These are phyloP conservation scores for Entomortierella chlamydospora DNA, from an alignment of 192 early-diverging fungal species.

Conservation along the genomic window DNA sequence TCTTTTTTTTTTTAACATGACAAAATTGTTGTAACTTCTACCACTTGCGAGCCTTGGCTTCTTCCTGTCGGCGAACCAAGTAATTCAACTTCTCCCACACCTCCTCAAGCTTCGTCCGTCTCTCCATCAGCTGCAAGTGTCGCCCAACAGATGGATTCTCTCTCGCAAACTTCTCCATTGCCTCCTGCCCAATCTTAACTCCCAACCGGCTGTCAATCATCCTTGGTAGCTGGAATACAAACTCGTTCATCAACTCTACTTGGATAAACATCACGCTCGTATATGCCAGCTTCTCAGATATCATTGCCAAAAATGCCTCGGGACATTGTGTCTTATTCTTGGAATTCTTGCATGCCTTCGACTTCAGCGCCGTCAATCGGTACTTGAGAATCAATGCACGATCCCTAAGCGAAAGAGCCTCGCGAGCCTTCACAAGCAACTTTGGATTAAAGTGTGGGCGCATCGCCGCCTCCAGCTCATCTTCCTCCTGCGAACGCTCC, in stretches of 20 bases:
- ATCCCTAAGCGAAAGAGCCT: slow-evolving; percentile 83
- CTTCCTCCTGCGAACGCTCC: slow-evolving; percentile 36
- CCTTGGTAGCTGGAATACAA: slow-evolving; percentile 97
- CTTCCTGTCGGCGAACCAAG: slow-evolving; percentile 64
- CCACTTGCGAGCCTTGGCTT: slow-evolving; percentile 57
- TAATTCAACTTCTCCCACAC: slow-evolving; percentile 80
- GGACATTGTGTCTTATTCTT: slow-evolving; percentile 94
- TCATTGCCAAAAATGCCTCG: slow-evolving; percentile 90
- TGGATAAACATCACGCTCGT: slow-evolving; percentile 98
- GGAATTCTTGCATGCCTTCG: slow-evolving; percentile 81
- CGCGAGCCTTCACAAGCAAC: slow-evolving; percentile 81
- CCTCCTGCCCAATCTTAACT: slow-evolving; percentile 82
- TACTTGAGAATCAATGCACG: slow-evolving; percentile 81
- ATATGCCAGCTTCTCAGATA: slow-evolving; percentile 95
- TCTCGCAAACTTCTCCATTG: slow-evolving; percentile 89
- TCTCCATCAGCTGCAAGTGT: slow-evolving; percentile 90
- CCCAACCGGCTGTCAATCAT: slow-evolving; percentile 94
- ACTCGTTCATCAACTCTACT: slow-evolving; percentile 97
- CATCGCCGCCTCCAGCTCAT: slow-evolving; percentile 63
- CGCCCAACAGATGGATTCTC: slow-evolving; percentile 88
- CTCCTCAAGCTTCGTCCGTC: slow-evolving; percentile 84
- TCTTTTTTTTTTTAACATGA: neutral
- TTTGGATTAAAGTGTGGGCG: slow-evolving; percentile 78
- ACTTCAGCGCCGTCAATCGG: slow-evolving; percentile 83
- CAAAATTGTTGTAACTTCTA: neutral